Base-by-base conservation (phyloP, 192 early-diverging fungal species). In the Entophlyctis luteolus region DNA sequence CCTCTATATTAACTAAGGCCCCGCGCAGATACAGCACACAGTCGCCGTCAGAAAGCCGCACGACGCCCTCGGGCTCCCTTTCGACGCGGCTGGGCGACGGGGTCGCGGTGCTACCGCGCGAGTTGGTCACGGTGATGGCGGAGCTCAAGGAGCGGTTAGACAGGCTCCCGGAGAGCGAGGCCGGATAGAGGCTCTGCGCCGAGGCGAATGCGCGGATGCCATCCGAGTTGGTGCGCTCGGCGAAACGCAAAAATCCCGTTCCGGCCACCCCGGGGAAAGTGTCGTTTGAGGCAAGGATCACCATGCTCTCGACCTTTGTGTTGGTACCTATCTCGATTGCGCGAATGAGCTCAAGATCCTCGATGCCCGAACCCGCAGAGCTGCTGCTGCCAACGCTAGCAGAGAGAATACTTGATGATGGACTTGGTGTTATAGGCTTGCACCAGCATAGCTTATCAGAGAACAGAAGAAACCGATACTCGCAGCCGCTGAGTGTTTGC, bases 381-480 rank as follows among this genome's bases (percentile, higher is more conserved):
- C 10, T 14, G 16, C 23, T 2, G 8, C 28, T 27, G 8, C 27
- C 8, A 54, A 34, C 42, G 6, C 18, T 23, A 28, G 55, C 39
- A 28, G 31, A 1, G 12, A 72, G 42, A 18, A 29, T 34, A 20
- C 59, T 66, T 23, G 46, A 50, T 20, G 27, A 22, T 5, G 65
- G 50, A 5, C 59, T 20, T 25, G 4, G 72, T n/a, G 62, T 20
- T n/a, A 45, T 48, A 35, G 66, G 37, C 27, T 56, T 70, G 37
- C 78, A 79, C 81, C 81, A 82, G 60, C 78, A 77, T 25, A 82
- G 52, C 53, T 77, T 57, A 60, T 82, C 81, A 1, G 71, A 60
- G 49, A 80, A 82, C 27, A 82, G 57, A 52, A 78, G 67, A 45
- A 80, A 71, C 62, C 53, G 36, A 49, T 73, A 77, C 25, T 66